Percentiles rank a stretch among this genome's conserved stretches.
phyloP scores from a whole-genome alignment of 148 eudicot species.

The Spergularia bocconei region DNA sequence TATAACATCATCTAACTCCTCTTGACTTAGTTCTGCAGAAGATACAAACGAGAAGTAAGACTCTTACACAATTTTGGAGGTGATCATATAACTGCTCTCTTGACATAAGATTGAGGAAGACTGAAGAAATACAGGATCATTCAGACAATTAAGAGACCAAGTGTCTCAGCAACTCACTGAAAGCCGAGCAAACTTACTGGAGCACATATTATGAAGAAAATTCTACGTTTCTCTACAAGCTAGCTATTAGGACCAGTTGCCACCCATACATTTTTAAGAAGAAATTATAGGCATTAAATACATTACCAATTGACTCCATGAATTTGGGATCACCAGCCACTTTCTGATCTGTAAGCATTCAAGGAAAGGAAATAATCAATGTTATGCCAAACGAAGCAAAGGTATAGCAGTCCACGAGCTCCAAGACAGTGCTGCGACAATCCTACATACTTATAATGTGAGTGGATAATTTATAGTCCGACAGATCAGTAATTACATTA shows the following conservation, averaged over 20 bases:
- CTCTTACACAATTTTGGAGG: slow-evolving; percentile 2
- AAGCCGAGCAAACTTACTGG: background rate
- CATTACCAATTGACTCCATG: slow-evolving; percentile 81
- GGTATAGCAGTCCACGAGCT: background rate
- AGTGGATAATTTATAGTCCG: too few species aligned
- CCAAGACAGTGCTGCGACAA: slow-evolving; percentile 9
- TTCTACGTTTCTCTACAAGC: background rate
- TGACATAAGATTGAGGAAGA: background rate
- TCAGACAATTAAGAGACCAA: background rate
- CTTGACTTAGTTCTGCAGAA: slow-evolving; percentile 73
- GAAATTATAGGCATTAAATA: slow-evolving; percentile 21
- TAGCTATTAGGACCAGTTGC: background rate
- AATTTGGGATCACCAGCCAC: slow-evolving; percentile 61
- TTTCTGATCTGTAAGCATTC: slow-evolving; percentile 62
- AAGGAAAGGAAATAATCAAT: slow-evolving; percentile 10
- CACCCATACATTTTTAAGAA: slow-evolving; percentile 2
- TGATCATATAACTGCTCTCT: background rate
- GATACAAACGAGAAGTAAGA: slow-evolving; percentile 4
- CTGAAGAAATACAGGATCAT: background rate
- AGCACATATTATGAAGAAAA: background rate
- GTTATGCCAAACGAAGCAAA: background rate
- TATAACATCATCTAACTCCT: slow-evolving; percentile 86
- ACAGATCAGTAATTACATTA: too few species aligned
- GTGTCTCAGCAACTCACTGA: background rate
- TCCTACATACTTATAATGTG: background rate